Evolutionary conservation across 1,284 basidiomycete species (phyloP).

Genomic region (Irpex rosettiformis): DNA sequence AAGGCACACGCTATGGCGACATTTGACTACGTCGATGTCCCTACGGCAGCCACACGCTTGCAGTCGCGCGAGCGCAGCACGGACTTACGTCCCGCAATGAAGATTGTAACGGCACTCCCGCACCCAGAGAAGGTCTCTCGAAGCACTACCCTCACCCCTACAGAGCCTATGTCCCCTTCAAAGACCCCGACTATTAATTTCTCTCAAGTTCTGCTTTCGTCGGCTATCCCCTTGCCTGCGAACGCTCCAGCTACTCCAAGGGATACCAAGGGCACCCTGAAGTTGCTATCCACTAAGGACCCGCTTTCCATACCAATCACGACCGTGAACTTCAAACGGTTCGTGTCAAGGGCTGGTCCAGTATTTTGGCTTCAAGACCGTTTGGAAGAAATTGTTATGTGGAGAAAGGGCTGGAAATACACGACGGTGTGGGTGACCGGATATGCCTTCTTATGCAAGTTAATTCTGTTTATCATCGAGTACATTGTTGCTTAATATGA

Average conservation of each 20-base stretch:
- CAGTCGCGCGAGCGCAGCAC: slow-evolving; percentile 21
- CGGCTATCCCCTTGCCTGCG: slow-evolving; percentile 29
- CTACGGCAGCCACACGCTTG: slow-evolving; percentile 42
- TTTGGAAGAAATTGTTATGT: slow-evolving; percentile 68
- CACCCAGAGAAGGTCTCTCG: slow-evolving; percentile 28
- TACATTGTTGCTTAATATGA: neutral
- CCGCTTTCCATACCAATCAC: slow-evolving; percentile 70
- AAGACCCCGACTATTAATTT: slow-evolving; percentile 25
- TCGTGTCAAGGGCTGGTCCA: slow-evolving; percentile 61
- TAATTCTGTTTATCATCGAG: neutral
- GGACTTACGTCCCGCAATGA: slow-evolving; percentile 38
- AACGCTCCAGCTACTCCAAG: slow-evolving; percentile 25
- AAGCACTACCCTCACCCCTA: slow-evolving; percentile 24
- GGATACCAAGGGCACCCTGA: slow-evolving; percentile 24
- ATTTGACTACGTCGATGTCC: slow-evolving; percentile 51
- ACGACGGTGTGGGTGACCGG: slow-evolving; percentile 64
- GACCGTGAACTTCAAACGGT: slow-evolving; percentile 70
- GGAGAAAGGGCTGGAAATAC: slow-evolving; percentile 65
- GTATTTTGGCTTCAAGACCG: slow-evolving; percentile 79
- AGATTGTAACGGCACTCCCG: slow-evolving; percentile 44
- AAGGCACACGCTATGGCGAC: slow-evolving; percentile 32
- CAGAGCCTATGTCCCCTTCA: slow-evolving; percentile 15
- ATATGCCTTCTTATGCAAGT: slow-evolving; percentile 70
- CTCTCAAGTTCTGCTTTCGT: slow-evolving; percentile 31
- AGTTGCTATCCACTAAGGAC: slow-evolving; percentile 48